Conservation (phyloP, 768 basidiomycete genomes). For the Gymnopilus dilepis region DNA sequence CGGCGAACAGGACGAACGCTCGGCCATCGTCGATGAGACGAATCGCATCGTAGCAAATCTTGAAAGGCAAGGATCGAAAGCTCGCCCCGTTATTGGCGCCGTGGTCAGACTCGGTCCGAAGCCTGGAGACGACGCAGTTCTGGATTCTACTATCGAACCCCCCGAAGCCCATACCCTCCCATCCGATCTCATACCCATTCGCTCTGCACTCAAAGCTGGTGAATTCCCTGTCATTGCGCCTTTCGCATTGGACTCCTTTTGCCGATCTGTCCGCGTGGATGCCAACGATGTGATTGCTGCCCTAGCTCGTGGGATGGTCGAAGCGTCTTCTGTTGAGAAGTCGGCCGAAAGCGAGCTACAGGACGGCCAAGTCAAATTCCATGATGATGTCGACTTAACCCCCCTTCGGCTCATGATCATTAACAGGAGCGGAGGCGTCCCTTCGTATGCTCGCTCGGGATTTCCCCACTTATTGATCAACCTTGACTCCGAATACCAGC, state of each 20-base stretch:
- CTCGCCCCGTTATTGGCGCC: constrained; percentile 88
- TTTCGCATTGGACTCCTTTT: constrained; percentile 90
- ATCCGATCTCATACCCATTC: constrained; percentile 81
- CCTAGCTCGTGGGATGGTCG: constrained; percentile 85
- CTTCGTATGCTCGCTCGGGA: constrained; percentile 94
- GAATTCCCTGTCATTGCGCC: constrained; percentile 97
- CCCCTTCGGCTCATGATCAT: constrained; percentile 98
- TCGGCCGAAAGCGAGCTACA: constrained; percentile 33
- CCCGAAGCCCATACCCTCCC: constrained; percentile 85
- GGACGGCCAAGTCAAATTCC: constrained; percentile 40
- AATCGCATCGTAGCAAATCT: constrained; percentile 85
- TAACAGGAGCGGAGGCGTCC: constrained; percentile 94
- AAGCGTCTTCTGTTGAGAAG: constrained; percentile 44
- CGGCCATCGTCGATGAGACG: constrained; percentile 74
- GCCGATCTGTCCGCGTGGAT: constrained; percentile 82
- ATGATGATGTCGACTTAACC: constrained; percentile 77
- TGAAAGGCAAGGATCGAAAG: constrained; percentile 83
- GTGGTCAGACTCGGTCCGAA: constrained; percentile 85
- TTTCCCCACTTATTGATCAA: constrained; percentile 97
- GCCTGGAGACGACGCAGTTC: constrained; percentile 48
- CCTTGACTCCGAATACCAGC: constrained; percentile 81
- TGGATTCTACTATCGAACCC: constrained; percentile 39
- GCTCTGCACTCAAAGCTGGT: constrained; percentile 87
- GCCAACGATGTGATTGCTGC: constrained; percentile 90
- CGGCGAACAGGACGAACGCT: constrained; percentile 74